Evolutionary conservation across 148 eudicot species (phyloP), one percentile per base, ranked within the genome.

Genomic region (Fallopia convolvulus): DNA sequence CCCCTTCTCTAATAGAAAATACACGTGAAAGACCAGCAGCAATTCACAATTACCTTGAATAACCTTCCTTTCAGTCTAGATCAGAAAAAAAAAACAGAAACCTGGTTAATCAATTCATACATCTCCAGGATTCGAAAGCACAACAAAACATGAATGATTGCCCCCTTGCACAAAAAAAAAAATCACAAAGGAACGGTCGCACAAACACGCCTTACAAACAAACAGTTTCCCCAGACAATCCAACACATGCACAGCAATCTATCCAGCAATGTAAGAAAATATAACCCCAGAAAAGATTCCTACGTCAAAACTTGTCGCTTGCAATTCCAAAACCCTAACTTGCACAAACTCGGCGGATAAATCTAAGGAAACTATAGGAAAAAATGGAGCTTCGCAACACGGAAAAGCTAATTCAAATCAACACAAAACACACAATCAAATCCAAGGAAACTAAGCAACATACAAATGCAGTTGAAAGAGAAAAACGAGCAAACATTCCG

Each of bases 391-490:
- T 68, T 5, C 21, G 15, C 9, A 14, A 18, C 20, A 39, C 44
- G 15, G 46, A 15, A 36, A 36, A 33, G 10, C 42, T 36, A 66
- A 68, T 68, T 17, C 44, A 68, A 8, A 17, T 36, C 36, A 42
- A n/a, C 18, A 65, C 5, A 20, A 39, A 6, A 15, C n/a, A 36
- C 36, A 36, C 15, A 68, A 36, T 36, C 33, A 36, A 66, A 23
- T 60, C 68, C 68, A 60, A 66, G 44, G 17, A 58, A 23, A 58
- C 30, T 17, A 70, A 50, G 23, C 75, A 2, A 41, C 2, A 42
- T 46, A 32, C 60, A 72, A 81, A 81, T 83, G 85, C 79, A 75
- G 81, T 3, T 26, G 17, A 80, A 18, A 15, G 7, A 13, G 42
- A 65, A 30, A 75, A 21, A 5, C 12, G 14, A 83, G 50, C 1